A percentile compares a stretch with the other conserved stretches of the same genome.
These are phyloP conservation scores for Aspergillus steynii DNA, from an alignment of 495 filamentous ascomycete species.

Conservation along the genomic window DNA sequence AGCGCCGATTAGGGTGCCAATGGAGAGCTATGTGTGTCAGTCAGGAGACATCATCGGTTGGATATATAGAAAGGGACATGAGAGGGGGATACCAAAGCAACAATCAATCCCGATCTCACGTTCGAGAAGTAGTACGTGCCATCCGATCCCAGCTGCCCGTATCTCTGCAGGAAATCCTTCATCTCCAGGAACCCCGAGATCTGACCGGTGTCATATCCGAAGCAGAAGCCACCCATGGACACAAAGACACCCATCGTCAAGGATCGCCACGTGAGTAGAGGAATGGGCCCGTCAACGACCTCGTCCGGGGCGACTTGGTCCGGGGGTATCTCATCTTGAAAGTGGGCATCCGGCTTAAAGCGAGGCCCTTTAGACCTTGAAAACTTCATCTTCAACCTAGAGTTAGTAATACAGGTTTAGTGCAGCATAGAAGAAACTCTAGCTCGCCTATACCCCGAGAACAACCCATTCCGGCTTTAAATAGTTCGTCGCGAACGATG, in stretches of 20 bases:
- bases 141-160: constrained; percentile 32
- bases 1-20: constrained; percentile 68
- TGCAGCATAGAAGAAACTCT: no score
- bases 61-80: not conserved
- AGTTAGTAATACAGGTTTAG: not conserved
- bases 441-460: not conserved
- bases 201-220: constrained; percentile 52
- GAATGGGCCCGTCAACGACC: constrained; percentile 33
- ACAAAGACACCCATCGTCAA: constrained; percentile 51
- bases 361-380: not conserved
- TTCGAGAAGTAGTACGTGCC: constrained; percentile 47
- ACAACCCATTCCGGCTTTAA: no score
- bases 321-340: not conserved
- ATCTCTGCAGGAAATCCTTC: constrained; percentile 48
- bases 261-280: constrained; percentile 45
- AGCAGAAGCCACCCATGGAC: constrained; percentile 69
- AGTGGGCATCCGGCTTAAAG: not conserved
- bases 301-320: not conserved
- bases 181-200: constrained; percentile 65
- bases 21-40: constrained; percentile 43
- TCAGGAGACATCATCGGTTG: not conserved
- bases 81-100: constrained; percentile 37
- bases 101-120: constrained; percentile 53
- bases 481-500: not conserved
- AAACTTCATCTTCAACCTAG: not conserved